phyloP scores from a whole-genome alignment of 1,284 basidiomycete species.

The Stereum hirsutum region DNA sequence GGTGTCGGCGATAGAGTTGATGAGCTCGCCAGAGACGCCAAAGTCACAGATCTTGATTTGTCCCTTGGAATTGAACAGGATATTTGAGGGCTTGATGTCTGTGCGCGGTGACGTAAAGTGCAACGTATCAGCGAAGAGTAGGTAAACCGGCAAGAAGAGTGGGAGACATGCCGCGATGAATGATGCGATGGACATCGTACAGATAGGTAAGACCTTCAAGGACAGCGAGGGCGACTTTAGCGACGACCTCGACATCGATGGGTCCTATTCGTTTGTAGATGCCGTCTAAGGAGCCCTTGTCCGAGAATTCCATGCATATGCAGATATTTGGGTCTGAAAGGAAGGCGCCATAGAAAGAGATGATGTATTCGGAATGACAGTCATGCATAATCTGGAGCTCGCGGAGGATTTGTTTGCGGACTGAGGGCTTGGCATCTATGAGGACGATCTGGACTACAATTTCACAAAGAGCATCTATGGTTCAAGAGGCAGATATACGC shows the following conservation, averaged over 20 bases:
- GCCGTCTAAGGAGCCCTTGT: conserved; percentile 83
- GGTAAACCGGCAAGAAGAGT: conserved; percentile 1
- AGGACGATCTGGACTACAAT: conserved; percentile 70
- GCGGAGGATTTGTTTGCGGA: conserved; percentile 96
- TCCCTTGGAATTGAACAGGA: conserved; percentile 88
- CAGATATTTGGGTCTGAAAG: conserved; percentile 95
- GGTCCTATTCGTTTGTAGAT: conserved; percentile 93
- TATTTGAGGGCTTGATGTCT: conserved; percentile 99
- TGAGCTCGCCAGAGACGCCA: conserved; percentile 96
- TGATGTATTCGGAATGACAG: conserved; percentile 89
- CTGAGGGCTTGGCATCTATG: conserved; percentile 94
- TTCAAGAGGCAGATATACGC: conserved; percentile 15
- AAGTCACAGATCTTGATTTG: conserved; percentile 99
- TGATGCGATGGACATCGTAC: conserved; percentile 99
- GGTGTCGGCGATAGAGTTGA: conserved; percentile 98
- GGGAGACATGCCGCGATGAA: conserved; percentile 77
- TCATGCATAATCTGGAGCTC: conserved; percentile 99
- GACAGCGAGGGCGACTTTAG: conserved; percentile 88
- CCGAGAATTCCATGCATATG: conserved; percentile 98
- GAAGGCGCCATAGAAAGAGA: conserved; percentile 96
- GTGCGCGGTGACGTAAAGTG: neutral
- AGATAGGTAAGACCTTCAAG: conserved; percentile 92
- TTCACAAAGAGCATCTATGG: neutral
- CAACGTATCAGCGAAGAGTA: neutral
- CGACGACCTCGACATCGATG: conserved; percentile 85